Base-by-base conservation (phyloP, 257 asterid genomes). In the Lithospermum erythrorhizon region DNA sequence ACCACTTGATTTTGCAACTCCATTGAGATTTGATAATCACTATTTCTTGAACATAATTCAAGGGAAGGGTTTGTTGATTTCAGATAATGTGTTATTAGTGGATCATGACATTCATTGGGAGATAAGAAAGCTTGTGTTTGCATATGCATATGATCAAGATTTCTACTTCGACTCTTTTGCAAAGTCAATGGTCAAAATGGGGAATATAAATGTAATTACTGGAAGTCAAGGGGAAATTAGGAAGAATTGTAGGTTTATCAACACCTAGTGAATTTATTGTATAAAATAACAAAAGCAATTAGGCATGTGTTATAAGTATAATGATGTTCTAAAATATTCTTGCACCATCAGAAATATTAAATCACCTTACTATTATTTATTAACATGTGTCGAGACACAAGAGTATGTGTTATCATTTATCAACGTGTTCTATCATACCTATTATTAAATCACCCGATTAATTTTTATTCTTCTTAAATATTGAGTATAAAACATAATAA, bases 181-280 rank as follows among this genome's bases (percentile, higher is more conserved):
- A 0, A 55, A 66, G 20, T 82, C 89, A 11, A 78, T 85, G 74
- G 68, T 80, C 61, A 82, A 82, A 82, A 82, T 84, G 94, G 87
- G 85, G 35, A 74, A 66, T 21, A 74, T 76, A 21, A 64, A 65
- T 51, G 77, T 76, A 2, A 63, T 79, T 25, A 79, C 86, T 1
- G 80, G 82, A 23, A 32, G 65, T 10, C 65, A 47, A 51, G 85
- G 89, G 6, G 83, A 85, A 58, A 78, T 85, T 52, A 68, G 85
- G 68, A 78, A 70, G 32, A 68, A 76, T 21, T 85, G 87, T 71
- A 78, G 85, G 53, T 73, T 21, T 70, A 61, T 73, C 17, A 83
- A 83, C 63, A 24, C 65, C 9, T 61, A 61, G 45, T 1, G 45
- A 7, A 0, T 35, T 35, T 35, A 10, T 27, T 27, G 30, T 3